phyloP scores from a whole-genome alignment of 2,329 filamentous ascomycete species.

The Fusarium austroafricanum region DNA sequence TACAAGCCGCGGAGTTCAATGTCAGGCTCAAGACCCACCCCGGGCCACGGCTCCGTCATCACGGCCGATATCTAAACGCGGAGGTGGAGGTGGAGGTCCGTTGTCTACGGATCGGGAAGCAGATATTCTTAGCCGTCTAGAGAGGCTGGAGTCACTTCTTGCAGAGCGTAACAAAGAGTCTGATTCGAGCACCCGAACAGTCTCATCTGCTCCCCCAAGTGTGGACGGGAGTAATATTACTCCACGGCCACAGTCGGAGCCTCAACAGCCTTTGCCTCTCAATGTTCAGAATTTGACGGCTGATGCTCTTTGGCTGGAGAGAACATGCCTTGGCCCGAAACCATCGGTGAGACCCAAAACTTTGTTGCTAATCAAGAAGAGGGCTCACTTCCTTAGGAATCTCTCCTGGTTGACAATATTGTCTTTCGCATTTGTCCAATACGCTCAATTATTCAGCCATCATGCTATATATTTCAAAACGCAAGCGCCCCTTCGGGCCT shows the following conservation, averaged over 20 bases:
- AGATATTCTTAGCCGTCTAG: slow-evolving; percentile 41
- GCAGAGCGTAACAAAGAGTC: slow-evolving; percentile 31
- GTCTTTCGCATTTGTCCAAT: slow-evolving; percentile 51
- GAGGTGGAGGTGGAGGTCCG: neutral
- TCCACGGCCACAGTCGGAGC: slow-evolving; percentile 6
- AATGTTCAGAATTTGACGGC: slow-evolving; percentile 50
- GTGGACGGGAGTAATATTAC: slow-evolving; percentile 4
- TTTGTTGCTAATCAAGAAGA: neutral
- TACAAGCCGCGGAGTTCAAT: slow-evolving; percentile 50
- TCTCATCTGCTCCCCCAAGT: slow-evolving; percentile 13
- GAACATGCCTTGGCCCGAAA: slow-evolving; percentile 47
- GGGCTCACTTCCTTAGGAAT: slow-evolving; percentile 43
- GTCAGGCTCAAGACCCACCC: slow-evolving; percentile 45
- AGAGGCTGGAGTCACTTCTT: slow-evolving; percentile 46
- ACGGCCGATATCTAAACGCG: slow-evolving; percentile 23
- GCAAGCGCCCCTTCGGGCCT: slow-evolving; percentile 36
- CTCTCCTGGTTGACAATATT: slow-evolving; percentile 47
- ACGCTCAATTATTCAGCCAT: slow-evolving; percentile 48
- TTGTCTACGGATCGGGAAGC: slow-evolving; percentile 18
- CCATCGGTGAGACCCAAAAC: slow-evolving; percentile 43
- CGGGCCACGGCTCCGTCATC: slow-evolving; percentile 25
- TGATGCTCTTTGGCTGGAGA: slow-evolving; percentile 51
- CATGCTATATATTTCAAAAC: slow-evolving; percentile 49
- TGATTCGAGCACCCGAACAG: slow-evolving; percentile 11
- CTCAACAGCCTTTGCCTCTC: slow-evolving; percentile 41